phyloP scores from a whole-genome alignment of 1,139 yeast genomes.

The Saccharomyces hybrid region DNA sequence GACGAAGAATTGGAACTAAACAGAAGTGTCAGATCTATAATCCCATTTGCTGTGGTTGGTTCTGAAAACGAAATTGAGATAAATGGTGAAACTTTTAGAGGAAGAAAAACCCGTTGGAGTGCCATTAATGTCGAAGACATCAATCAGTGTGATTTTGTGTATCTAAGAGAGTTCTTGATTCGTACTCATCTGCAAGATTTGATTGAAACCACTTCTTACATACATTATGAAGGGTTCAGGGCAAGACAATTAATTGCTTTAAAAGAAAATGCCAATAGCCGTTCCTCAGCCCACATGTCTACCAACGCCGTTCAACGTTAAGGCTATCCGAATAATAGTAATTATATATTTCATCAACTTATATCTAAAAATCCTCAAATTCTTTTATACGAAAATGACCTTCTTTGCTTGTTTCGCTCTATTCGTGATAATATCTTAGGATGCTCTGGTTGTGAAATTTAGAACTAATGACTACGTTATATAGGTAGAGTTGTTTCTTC shows the following conservation, averaged over 20 bases:
- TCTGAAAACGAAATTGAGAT: conserved; percentile 71
- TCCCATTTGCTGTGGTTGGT: conserved; percentile 94
- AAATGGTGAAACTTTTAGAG: conserved; percentile 74
- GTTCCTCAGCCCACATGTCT: conserved; percentile 16
- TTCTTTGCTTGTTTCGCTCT: not conserved
- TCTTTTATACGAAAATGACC: not conserved
- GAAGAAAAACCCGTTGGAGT: conserved; percentile 93
- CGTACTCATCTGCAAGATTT: conserved; percentile 94
- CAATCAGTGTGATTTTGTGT: conserved; percentile 89
- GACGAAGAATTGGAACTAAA: conserved; percentile 78
- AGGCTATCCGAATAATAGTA: not conserved
- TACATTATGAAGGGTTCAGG: conserved; percentile 90
- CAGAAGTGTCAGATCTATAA: conserved; percentile 64
- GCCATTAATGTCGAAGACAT: conserved; percentile 85
- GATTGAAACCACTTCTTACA: conserved; percentile 82
- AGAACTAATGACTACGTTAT: no score
- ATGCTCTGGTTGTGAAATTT: not conserved
- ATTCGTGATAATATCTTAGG: no score
- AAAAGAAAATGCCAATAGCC: conserved; percentile 65
- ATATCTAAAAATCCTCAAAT: not conserved
- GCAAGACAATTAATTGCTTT: conserved; percentile 88
- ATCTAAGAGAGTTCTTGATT: conserved; percentile 85
- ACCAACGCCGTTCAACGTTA: not conserved
- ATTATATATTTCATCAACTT: not conserved
- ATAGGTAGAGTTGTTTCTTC: no score